Evolutionary conservation across 140 eudicot species (phyloP).

Genomic region (Stevia rebaudiana): DNA sequence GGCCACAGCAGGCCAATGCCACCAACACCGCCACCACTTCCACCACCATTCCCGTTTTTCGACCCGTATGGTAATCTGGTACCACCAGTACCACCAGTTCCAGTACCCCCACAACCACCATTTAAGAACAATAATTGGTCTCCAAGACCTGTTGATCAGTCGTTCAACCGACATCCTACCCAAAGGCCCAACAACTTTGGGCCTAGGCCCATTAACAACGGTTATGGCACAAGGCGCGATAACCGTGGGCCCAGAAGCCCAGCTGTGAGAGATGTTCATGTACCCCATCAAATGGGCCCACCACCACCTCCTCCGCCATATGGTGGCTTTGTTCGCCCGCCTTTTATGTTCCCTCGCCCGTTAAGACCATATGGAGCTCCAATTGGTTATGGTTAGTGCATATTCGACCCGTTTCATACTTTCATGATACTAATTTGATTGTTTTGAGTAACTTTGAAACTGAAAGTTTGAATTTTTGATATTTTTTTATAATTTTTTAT

Average conservation of each 20-base stretch:
- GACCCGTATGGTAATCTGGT: constrained; percentile 36
- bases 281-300: constrained; percentile 40
- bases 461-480: neutral
- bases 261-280: constrained; percentile 34
- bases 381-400: constrained; percentile 54
- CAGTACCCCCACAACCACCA: constrained; percentile 14
- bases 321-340: constrained; percentile 43
- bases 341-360: constrained; percentile 38
- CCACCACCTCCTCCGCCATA: constrained; percentile 41
- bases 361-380: constrained; percentile 43
- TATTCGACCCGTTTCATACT: neutral
- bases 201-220: constrained; percentile 39
- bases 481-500: no score
- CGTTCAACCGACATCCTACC: constrained; percentile 29
- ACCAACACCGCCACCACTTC: constrained; percentile 39
- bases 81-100: no score
- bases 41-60: constrained; percentile 43
- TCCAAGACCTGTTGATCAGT: constrained; percentile 41
- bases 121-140: constrained; percentile 31
- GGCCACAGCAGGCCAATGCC: constrained; percentile 14
- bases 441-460: neutral
- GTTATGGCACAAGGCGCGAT: constrained; percentile 57
- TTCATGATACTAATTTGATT: neutral
- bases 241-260: constrained; percentile 30
- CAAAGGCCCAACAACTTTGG: constrained; percentile 57